Base-by-base conservation (phyloP, 179 eudicot species). In the Dionaea muscipula region DNA sequence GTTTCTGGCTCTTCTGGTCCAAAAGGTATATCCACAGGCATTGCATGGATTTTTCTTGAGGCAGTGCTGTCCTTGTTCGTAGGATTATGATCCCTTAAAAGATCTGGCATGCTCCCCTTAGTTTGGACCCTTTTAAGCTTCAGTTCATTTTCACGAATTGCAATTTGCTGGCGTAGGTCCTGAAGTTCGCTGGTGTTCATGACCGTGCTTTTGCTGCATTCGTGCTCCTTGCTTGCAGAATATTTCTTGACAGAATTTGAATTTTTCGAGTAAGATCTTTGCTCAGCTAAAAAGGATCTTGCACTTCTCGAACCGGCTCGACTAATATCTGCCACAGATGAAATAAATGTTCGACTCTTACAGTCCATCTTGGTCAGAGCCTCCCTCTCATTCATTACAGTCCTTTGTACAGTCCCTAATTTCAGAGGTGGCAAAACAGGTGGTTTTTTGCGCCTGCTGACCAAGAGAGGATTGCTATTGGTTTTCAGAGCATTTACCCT, bases 101-200 rank as follows among this genome's bases (percentile, higher is more conserved):
- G 23, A 50, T 63, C 71, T 15, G 69, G 62, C 41, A 53, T 38
- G 45, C 50, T 69, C 43, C 63, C 78, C 57, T 63, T 75, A 45
- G 59, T 71, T 60, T 70, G 70, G 41, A 55, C 57, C 19, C 69
- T 18, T 72, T 75, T 79, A 11, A 65, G 83, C 71, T 79, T 81
- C 37, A 84, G 61, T 60, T 84, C 76, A 60, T 68, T 81, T 65
- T 84, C 94, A 43, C 76, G 72, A 11, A 69, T 66, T 15, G 78
- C 89, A 37, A 84, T 82, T 55, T 67, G 67, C 63, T 82, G 89
- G 40, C 85, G 83, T 39, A 85, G 72, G 59, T 82, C 84, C 66
- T 82, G 82, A 58, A 79, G 79, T 43, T 82, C 74, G 64, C 61
- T 75, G 47, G 62, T 62, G 51, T 70, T 71, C 51, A 59, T 47